Conservation (phyloP, 2,329 filamentous ascomycete species). For the Lomentospora prolificans region DNA sequence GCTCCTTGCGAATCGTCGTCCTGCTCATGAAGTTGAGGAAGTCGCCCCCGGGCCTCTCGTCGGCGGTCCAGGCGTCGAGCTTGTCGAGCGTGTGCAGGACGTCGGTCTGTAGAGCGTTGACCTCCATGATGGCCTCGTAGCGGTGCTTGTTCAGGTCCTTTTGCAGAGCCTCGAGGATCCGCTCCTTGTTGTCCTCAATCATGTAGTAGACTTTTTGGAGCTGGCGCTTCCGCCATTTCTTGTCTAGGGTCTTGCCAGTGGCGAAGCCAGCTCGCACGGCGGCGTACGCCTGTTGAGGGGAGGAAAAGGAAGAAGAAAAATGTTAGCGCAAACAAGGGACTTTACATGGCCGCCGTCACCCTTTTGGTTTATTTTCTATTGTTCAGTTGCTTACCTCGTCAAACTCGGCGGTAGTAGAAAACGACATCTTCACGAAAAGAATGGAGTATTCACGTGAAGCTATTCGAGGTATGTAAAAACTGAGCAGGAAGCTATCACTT, state of each 20-base stretch:
- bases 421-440: background rate
- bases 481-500: no score
- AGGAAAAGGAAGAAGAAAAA: no score
- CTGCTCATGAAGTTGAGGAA: constrained; percentile 21
- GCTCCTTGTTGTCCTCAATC: constrained; percentile 21
- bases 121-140: constrained; percentile 22
- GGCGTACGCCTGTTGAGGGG: background rate
- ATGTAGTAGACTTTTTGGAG: constrained; percentile 27
- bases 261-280: constrained; percentile 12
- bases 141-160: constrained; percentile 19
- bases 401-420: background rate
- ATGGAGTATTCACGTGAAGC: no score
- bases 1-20: constrained; percentile 29
- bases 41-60: constrained; percentile 19
- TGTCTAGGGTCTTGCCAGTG: constrained; percentile 19
- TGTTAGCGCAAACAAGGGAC: no score
- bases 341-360: no score
- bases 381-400: background rate
- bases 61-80: constrained; percentile 29
- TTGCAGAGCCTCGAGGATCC: constrained; percentile 17
- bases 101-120: constrained; percentile 22
- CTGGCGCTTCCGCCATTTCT: constrained; percentile 26
- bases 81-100: constrained; percentile 25
- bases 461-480: no score
- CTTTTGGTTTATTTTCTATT: no score